Evolutionary conservation across 2,329 filamentous ascomycete species (phyloP).

Genomic region (Helotiales sp.): DNA sequence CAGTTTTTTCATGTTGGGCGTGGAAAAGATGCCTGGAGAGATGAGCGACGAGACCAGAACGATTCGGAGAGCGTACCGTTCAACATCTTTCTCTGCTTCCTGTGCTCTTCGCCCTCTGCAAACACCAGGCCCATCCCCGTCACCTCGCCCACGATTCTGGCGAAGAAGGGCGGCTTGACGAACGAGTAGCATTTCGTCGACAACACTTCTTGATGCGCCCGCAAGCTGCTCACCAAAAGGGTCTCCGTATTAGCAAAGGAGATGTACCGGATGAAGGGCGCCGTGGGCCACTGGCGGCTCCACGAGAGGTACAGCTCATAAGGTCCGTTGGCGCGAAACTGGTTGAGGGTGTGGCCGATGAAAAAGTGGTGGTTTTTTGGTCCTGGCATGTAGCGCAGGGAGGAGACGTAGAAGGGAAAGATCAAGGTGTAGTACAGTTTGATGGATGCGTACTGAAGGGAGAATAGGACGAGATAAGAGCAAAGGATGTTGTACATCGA

Average conservation of each 20-base stretch:
- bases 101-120: constrained; percentile 44
- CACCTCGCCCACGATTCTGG: constrained; percentile 28
- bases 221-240: constrained; percentile 40
- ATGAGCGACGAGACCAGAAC: background rate
- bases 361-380: constrained; percentile 5
- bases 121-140: constrained; percentile 43
- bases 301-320: constrained; percentile 32
- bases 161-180: constrained; percentile 38
- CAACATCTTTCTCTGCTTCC: constrained; percentile 42
- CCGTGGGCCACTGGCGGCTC: constrained; percentile 36
- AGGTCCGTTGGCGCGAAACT: constrained; percentile 29
- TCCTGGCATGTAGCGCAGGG: constrained; percentile 1
- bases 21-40: constrained; percentile 5
- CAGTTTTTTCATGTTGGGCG: background rate
- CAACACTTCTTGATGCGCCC: constrained; percentile 40
- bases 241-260: constrained; percentile 39
- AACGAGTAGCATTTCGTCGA: constrained; percentile 42
- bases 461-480: background rate
- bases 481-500: no score
- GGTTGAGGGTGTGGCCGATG: constrained; percentile 42
- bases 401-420: background rate
- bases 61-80: constrained; percentile 34
- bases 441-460: background rate
- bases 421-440: background rate
- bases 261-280: constrained; percentile 41